These are phyloP conservation scores for Pyrus bretschneideri DNA, from an alignment of 306 rosid species.

Conservation along the genomic window DNA sequence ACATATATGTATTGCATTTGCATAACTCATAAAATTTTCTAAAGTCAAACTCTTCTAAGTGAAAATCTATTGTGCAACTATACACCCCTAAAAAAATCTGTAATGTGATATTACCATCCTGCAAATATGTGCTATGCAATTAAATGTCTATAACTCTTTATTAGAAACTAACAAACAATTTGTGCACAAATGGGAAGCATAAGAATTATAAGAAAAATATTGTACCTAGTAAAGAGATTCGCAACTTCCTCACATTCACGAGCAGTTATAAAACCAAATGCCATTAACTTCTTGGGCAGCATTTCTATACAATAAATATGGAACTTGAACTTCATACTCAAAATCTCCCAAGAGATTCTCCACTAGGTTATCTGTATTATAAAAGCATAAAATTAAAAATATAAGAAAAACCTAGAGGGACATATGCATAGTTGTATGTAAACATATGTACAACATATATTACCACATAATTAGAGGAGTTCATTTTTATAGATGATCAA, in stretches of 20 bases:
- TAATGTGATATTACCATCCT: background rate
- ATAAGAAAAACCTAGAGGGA: background rate
- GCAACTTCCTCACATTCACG: conserved; percentile 97
- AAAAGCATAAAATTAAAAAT: background rate
- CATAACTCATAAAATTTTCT: background rate
- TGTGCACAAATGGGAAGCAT: background rate
- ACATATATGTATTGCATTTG: background rate
- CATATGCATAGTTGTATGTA: background rate
- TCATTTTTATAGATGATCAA: background rate
- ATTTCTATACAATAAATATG: conserved; percentile 82
- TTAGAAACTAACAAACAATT: background rate
- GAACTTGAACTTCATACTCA: conserved; percentile 87
- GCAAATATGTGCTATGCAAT: background rate
- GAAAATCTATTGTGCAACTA: background rate
- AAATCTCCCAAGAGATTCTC: conserved; percentile 92
- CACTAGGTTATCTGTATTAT: conserved; percentile 72
- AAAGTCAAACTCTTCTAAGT: background rate
- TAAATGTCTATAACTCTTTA: background rate
- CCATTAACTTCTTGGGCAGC: conserved; percentile 95
- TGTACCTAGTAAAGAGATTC: conserved; percentile 71
- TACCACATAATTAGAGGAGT: background rate
- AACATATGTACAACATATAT: background rate
- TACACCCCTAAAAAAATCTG: background rate
- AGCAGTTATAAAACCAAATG: conserved; percentile 89
- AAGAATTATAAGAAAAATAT: conserved; percentile 3